Percentiles rank a stretch among this genome's conserved stretches.
Evolutionary conservation across 106 monocot species (phyloP).

Genomic region (Acanthochlamys bracteata): DNA sequence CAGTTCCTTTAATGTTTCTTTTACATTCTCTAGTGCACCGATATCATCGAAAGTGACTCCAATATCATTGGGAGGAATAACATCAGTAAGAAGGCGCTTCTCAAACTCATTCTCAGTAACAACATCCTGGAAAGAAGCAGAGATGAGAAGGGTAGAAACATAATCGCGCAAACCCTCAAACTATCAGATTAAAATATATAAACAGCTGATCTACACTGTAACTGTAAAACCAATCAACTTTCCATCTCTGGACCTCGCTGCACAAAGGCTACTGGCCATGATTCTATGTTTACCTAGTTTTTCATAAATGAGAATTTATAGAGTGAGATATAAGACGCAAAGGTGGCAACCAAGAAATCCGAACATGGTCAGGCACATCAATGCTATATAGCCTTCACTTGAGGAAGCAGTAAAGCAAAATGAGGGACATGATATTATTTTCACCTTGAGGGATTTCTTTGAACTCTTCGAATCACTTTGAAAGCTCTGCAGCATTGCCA

Average conservation of each 20-base stretch:
- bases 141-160: neutral
- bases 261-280: no score
- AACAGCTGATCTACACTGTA: neutral
- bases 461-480: constrained; percentile 59
- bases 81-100: constrained; percentile 88
- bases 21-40: constrained; percentile 94
- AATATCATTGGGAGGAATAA: constrained; percentile 92
- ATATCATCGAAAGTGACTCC: constrained; percentile 98
- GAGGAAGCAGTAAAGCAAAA: no score
- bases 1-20: constrained; percentile 92
- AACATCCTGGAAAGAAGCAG: constrained; percentile 55
- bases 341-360: no score
- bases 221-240: no score
- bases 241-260: no score
- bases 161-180: neutral
- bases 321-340: no score
- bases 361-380: no score
- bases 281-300: no score
- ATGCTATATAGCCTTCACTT: no score
- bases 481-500: constrained; percentile 45
- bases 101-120: constrained; percentile 98
- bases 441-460: constrained; percentile 78
- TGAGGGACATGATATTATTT: neutral
- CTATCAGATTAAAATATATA: neutral
- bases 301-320: no score